Percentiles rank a stretch among this genome's conserved stretches.
Evolutionary conservation across 108 stramenopile genomes (phyloP).

Genomic region (Hondaea fermentalgiana): DNA sequence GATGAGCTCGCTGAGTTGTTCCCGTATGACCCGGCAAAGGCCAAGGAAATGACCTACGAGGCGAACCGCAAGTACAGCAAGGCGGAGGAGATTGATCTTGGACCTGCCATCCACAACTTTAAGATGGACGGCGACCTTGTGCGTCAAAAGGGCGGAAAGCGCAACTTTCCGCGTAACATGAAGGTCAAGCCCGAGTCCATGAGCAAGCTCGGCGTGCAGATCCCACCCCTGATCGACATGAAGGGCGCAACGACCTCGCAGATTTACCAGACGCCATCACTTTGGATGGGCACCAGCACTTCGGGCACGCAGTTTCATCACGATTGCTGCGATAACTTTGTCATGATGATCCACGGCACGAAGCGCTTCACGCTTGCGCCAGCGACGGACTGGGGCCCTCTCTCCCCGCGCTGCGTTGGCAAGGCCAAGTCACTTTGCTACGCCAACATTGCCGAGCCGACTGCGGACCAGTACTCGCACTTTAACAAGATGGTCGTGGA

Average conservation of each 20-base stretch:
- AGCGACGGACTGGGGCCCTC: not conserved
- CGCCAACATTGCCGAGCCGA: conserved; percentile 7
- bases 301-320: not conserved
- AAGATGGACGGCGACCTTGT: not conserved
- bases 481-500: conserved; percentile 13
- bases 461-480: not conserved
- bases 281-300: conserved; percentile 9
- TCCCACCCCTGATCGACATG: not conserved
- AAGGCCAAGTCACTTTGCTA: conserved; percentile 5
- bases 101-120: not conserved
- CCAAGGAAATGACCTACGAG: not conserved
- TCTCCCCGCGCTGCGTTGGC: not conserved
- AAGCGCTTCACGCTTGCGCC: conserved; percentile 16
- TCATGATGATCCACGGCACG: conserved; percentile 2
- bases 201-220: not conserved
- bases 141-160: not conserved
- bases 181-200: conserved; percentile 17
- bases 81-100: not conserved
- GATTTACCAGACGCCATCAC: not conserved
- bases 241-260: not conserved
- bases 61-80: not conserved
- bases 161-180: conserved; percentile 19
- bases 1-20: not conserved
- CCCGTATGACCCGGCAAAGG: not conserved
- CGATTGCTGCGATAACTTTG: conserved; percentile 16